Conservation (phyloP, 164 flowering plant species). For the Brasenia schreberi region DNA sequence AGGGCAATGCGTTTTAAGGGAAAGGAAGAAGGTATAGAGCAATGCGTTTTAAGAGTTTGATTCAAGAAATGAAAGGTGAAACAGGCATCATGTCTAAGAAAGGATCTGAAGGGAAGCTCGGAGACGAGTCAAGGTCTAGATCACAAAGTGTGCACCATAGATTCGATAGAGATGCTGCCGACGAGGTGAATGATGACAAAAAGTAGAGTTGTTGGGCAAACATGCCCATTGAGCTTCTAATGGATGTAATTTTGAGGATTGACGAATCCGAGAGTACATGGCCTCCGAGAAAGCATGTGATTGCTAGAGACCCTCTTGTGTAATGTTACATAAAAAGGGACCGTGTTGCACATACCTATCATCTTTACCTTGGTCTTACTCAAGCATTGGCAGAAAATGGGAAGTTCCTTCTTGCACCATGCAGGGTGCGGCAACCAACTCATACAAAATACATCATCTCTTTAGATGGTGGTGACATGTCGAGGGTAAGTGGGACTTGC, state of each 20-base stretch:
- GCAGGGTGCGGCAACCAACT: constrained; percentile 73
- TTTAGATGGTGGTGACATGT: constrained; percentile 73
- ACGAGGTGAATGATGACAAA: constrained; percentile 11
- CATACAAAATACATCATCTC: constrained; percentile 82
- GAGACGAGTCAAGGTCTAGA: constrained; percentile 54
- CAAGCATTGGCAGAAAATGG: constrained; percentile 89
- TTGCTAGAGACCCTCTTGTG: constrained; percentile 52
- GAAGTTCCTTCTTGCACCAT: constrained; percentile 91
- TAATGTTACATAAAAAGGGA: constrained; percentile 81
- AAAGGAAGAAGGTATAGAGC: neutral
- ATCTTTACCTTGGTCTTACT: constrained; percentile 57
- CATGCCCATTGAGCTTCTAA: constrained; percentile 74
- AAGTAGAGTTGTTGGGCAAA: constrained; percentile 73
- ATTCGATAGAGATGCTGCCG: constrained; percentile 46
- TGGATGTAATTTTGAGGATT: constrained; percentile 61
- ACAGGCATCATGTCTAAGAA: constrained; percentile 58
- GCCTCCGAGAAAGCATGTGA: constrained; percentile 64
- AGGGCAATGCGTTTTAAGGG: too few relatives aligned
- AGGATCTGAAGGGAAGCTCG: constrained; percentile 56
- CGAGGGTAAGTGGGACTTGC: constrained; percentile 75
- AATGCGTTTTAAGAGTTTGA: constrained; percentile 45
- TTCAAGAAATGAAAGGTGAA: constrained; percentile 72
- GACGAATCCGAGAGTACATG: constrained; percentile 63
- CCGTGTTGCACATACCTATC: constrained; percentile 47
- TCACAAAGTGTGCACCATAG: constrained; percentile 60